Evolutionary conservation across 2,329 filamentous ascomycete genomes (phyloP), one percentile per base, ranked within the genome.

Genomic region (Alternaria incomplexa): DNA sequence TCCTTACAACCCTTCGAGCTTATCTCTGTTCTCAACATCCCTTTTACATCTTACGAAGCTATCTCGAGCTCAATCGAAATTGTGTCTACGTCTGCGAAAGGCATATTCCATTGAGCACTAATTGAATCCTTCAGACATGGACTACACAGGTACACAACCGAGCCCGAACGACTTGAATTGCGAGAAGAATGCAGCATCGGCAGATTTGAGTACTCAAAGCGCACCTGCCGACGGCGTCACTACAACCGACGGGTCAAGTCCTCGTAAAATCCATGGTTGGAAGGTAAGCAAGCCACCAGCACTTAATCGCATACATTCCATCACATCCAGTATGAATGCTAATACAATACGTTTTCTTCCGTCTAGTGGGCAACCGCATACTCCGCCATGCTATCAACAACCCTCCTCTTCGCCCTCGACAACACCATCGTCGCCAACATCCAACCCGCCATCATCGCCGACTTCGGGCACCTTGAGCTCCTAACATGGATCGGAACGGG

Each of bases 381-480:
- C 7, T 11, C 56, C 10, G 32, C 56, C 0, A 51, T 58, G 46
- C 3, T 52, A n/a, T 51, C 56, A 10, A 58, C 56, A 5, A 52
- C 32, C 2, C 36, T 71, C 40, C 64, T 71, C 40, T 71, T 69
- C 43, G 70, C 62, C 13, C 61, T 74, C 11, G 71, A 74, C 56
- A 68, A 55, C 7, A 76, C 74, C 15, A 73, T 77, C 50, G 69
- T 69, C 15, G 74, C 77, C 8, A 73, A 72, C 51, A 64, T 80
- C 13, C 76, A 79, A 67, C 68, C 64, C 3, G 45, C 73, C 5
- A 63, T 77, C 15, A 43, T 74, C 23, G 61, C 70, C 26, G 48
- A 54, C n/a, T 72, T 78, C 25, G 74, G 69, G 2, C 59, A 75
- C 20, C 63, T 78, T 69, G 61, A 66, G 10, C 60, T 76, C 6